A percentile compares a stretch with the other conserved stretches of the same genome.
Evolutionary conservation across 805 yeast genomes (phyloP).

Genomic region (Suhomyces prunicola): DNA sequence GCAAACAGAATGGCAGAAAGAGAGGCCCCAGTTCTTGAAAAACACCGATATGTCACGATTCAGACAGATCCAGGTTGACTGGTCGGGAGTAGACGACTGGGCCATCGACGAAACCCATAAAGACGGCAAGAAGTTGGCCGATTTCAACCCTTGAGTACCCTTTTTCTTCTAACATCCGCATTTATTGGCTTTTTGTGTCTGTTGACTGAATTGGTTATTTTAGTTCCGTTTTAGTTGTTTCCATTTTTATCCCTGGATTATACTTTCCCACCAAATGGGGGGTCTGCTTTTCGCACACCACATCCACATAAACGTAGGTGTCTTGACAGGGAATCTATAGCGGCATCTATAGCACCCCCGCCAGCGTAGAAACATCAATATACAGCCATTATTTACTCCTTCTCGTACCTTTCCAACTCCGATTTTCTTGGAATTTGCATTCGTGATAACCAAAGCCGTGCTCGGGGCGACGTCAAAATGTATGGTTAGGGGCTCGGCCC

Average conservation of each 20-base stretch:
- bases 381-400: neutral
- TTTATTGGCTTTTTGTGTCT: neutral
- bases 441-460: neutral
- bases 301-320: neutral
- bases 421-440: neutral
- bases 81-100: conserved; percentile 60
- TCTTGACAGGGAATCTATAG: neutral
- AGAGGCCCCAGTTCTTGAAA: conserved; percentile 66
- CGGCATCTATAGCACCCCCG: neutral
- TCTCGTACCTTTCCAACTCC: neutral
- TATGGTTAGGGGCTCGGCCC: neutral
- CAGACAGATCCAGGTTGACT: conserved; percentile 56
- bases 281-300: neutral
- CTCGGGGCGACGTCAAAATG: neutral
- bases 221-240: neutral
- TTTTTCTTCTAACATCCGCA: neutral
- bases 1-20: conserved; percentile 66
- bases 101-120: conserved; percentile 23
- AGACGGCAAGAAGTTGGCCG: conserved; percentile 38
- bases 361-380: neutral
- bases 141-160: conserved; percentile 34
- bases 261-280: neutral
- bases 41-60: conserved; percentile 63
- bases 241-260: neutral
- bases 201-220: neutral